These are phyloP conservation scores for Geum urbanum DNA, from an alignment of 306 rosid species.

Conservation along the genomic window DNA sequence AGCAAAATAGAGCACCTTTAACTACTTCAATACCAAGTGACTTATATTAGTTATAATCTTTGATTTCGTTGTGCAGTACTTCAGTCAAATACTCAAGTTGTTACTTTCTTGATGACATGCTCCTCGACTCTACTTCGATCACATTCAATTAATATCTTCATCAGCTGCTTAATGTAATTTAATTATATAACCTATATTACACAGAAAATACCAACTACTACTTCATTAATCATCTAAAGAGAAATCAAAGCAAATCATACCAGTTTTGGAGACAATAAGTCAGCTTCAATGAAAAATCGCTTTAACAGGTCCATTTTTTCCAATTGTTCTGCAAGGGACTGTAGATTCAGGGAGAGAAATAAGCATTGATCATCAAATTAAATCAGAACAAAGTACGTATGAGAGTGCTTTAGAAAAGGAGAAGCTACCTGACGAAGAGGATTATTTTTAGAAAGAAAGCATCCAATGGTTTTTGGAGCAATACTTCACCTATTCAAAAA, in stretches of 20 bases:
- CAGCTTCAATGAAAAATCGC: slow-evolving; percentile 75
- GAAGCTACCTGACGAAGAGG: slow-evolving; percentile 70
- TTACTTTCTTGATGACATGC: slow-evolving; percentile 5
- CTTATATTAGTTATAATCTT: not conserved
- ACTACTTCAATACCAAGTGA: slow-evolving; percentile 29
- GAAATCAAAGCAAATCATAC: slow-evolving; percentile 42
- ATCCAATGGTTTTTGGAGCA: slow-evolving; percentile 88
- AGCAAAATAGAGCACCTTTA: slow-evolving; percentile 23
- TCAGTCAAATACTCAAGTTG: not conserved
- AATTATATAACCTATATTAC: not conserved
- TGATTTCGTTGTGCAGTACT: not conserved
- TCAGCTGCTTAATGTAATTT: no score
- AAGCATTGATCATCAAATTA: slow-evolving; percentile 4
- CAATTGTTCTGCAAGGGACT: slow-evolving; percentile 62
- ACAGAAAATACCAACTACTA: not conserved
- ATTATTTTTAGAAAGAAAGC: slow-evolving; percentile 84
- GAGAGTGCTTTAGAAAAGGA: slow-evolving; percentile 22
- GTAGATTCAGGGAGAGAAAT: slow-evolving; percentile 72
- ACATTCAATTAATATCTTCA: no score
- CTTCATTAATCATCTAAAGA: not conserved
- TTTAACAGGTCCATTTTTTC: slow-evolving; percentile 53
- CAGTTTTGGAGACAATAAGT: slow-evolving; percentile 58
- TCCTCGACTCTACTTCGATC: not conserved
- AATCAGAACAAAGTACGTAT: no score
- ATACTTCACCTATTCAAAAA: slow-evolving; percentile 57